A percentile compares a stretch with the other conserved stretches of the same genome.
These are phyloP conservation scores for Tolypocladium cylindrosporum DNA, from an alignment of 2,329 filamentous ascomycete genomes.

Conservation along the genomic window DNA sequence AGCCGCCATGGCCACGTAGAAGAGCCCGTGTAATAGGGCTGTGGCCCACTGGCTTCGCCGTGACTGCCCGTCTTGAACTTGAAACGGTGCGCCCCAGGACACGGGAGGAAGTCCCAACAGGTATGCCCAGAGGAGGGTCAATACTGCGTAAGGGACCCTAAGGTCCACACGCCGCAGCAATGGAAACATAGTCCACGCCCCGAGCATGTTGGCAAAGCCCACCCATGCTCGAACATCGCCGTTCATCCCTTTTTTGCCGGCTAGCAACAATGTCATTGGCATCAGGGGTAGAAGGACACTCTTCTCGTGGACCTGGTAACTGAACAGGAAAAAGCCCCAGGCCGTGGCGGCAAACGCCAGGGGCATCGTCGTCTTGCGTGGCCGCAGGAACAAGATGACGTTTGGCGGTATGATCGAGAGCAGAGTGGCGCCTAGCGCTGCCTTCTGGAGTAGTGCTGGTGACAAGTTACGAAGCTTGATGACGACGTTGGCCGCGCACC, in stretches of 20 bases:
- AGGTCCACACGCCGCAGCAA: conserved; percentile 79
- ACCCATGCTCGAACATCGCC: conserved; percentile 79
- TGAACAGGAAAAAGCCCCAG: conserved; percentile 97
- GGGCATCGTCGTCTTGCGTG: conserved; percentile 66
- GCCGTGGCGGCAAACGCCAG: conserved; percentile 73
- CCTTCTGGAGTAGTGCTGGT: conserved; percentile 59
- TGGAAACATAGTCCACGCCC: conserved; percentile 88
- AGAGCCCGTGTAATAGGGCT: conserved; percentile 57
- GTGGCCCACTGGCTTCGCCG: conserved; percentile 41
- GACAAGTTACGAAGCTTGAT: conserved; percentile 77
- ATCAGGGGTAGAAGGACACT: conserved; percentile 85
- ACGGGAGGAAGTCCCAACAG: conserved; percentile 78
- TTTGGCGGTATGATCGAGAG: conserved; percentile 71
- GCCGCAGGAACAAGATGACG: conserved; percentile 66
- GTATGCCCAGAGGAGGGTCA: conserved; percentile 85
- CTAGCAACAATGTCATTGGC: conserved; percentile 84
- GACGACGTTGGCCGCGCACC: conserved; percentile 85
- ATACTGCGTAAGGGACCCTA: conserved; percentile 70
- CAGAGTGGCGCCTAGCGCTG: conserved; percentile 66
- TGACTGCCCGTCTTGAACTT: conserved; percentile 35
- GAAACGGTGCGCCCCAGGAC: conserved; percentile 58
- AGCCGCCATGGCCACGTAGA: conserved; percentile 66
- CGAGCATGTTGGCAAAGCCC: conserved; percentile 87
- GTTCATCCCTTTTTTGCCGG: conserved; percentile 65
- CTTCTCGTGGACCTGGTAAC: conserved; percentile 98